Evolutionary conservation across 129 eudicot genomes (phyloP), one percentile per base, ranked within the genome.

Genomic region (Ambrosia artemisiifolia): DNA sequence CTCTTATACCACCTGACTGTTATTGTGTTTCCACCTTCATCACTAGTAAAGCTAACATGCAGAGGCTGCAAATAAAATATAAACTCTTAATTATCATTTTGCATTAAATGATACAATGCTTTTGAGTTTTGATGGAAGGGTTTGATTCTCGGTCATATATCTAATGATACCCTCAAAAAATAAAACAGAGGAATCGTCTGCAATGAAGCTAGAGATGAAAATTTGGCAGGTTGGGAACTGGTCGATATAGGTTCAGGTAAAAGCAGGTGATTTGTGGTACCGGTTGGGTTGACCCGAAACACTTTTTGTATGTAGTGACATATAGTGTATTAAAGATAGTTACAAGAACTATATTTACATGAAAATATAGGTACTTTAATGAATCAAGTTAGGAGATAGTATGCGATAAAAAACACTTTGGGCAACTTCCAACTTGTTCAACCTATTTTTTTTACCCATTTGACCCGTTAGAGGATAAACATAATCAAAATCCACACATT

Each of bases 1-100:
- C 89, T 85, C 78, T 79, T 70, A 67, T 78, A 95, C 99, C 99
- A 95, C 46, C 86, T 93, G 64, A 95, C 85, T 14, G 33, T 79
- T 20, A 94, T 88, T 33, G 87, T 82, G 83, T 94, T 94, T 49
- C 99, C 99, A 74, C 99, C 99, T 74, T 49, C 87, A 79, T 94
- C 99, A 46, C 86, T 83, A 36, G 75, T 59, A 77, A 94, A 94
- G 48, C 95, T 91, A 73, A 85, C 90, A 79, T 94, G 99, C 60
- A 94, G 78, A 70, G 99, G 99, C 99, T 95, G 87, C 35, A 54
- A 67, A 50, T 48, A 20, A 33, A 61, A 68, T 3, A 19, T 0
- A 14, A 11, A 64, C 42, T 14, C 11, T 59, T 62, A 53, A 47
- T 61, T 35, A 36, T 56, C 64, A 60, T 30, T 9, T 57, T 32